Base-by-base conservation (phyloP, 2,329 filamentous ascomycete genomes). In the Acephala macrosclerotiorum region DNA sequence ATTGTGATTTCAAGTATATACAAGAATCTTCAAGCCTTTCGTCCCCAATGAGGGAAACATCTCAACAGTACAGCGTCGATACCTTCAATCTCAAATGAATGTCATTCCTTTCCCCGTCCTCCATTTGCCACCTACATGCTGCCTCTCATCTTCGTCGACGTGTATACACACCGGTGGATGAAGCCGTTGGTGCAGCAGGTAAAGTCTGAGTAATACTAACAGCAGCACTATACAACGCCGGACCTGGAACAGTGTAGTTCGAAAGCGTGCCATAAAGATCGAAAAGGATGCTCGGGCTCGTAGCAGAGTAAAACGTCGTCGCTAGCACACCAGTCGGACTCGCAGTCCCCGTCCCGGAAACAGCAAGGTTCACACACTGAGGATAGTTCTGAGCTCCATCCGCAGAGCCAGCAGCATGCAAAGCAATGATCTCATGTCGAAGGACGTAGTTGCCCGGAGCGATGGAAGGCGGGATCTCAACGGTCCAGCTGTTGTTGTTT, bases 341-440 rank as follows among this genome's bases (percentile, higher is more conserved):
- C 33, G 74, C 75, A 18, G 77, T 77, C 9, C 83, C 83, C 12
- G 76, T 76, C 33, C 83, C 80, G 20, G 73, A 79, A 58, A 86
- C 77, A 58, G 81, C 75, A 29, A 85, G 75, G 71, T 83, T 84
- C 61, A 84, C 73, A 72, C 84, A 87, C 73, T 84, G 45, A 78
- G 83, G 74, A 83, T 86, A 73, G 77, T 79, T 77, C 83, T 84
- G 68, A 79, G 77, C 42, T 80, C 85, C 66, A 83, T 81, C 61
- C 79, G 80, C 38, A 29, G 64, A 57, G 4, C 66, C 66, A 7
- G 75, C 72, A 22, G 67, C 59, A 49, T 77, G 75, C 1, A 76
- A 66, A 29, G 69, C 73, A 40, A 75, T 75, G 35, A 74, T 75
- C 62, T 75, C 85, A 68, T 86, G 84, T 1, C 85, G 78, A n/a